A percentile compares a stretch with the other conserved stretches of the same genome.
Evolutionary conservation across 345 rosid genomes (phyloP).

Genomic region (Eucalyptus guilfoylei): DNA sequence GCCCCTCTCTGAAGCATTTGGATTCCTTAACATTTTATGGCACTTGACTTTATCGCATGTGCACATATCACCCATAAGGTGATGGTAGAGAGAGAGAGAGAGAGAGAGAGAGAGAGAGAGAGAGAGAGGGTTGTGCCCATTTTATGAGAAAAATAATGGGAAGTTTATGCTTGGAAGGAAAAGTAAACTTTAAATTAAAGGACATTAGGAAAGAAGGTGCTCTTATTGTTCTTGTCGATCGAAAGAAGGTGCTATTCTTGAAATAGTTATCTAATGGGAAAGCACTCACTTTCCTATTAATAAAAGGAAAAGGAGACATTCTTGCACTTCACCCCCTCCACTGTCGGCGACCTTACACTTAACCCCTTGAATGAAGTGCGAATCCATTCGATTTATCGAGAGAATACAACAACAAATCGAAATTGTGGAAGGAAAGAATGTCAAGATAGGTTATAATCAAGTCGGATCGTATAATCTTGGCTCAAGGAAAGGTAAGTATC

Average conservation of each 20-base stretch:
- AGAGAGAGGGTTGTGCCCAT: neutral
- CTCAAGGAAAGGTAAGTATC: neutral
- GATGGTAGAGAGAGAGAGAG: neutral
- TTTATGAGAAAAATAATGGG: neutral
- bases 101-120: neutral
- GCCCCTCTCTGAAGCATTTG: constrained; percentile 27
- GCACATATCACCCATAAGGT: neutral
- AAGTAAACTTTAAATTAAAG: neutral
- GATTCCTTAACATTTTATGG: constrained; percentile 4
- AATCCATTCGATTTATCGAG: neutral
- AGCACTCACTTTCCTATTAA: neutral
- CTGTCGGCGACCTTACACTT: neutral
- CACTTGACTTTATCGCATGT: neutral
- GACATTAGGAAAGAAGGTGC: neutral
- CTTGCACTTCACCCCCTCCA: neutral
- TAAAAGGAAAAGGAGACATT: neutral
- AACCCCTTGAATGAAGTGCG: neutral
- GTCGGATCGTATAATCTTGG: neutral
- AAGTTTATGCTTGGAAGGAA: constrained; percentile 1
- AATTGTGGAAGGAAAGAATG: neutral
- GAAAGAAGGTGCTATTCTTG: neutral
- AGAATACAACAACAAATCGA: neutral
- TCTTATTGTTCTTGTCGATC: neutral
- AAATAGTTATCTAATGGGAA: neutral
- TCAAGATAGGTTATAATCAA: neutral